phyloP scores from a whole-genome alignment of 1,284 basidiomycete genomes.

The Neotropicomus parvogracilis region DNA sequence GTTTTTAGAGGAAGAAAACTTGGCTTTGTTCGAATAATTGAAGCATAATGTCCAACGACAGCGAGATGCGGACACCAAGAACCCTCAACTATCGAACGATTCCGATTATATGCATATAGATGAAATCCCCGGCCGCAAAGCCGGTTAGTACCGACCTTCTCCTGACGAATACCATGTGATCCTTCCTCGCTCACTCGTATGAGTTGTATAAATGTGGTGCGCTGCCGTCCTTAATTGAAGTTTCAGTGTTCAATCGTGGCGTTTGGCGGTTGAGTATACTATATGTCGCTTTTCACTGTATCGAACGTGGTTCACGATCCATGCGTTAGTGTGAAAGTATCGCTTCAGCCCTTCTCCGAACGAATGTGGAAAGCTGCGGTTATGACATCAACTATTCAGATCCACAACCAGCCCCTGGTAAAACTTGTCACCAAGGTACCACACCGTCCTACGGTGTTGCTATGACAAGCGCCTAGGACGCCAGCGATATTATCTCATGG shows the following conservation, averaged over 20 bases:
- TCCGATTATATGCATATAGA: constrained; percentile 55
- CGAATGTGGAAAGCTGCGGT: constrained; percentile 20
- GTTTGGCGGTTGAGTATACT: too few species aligned
- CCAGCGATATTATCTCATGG: constrained; percentile 17
- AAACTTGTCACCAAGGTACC: constrained; percentile 13
- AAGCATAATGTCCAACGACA: constrained; percentile 46
- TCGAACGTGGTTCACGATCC: not conserved
- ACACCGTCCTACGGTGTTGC: constrained; percentile 17
- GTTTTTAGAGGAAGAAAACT: constrained; percentile 47
- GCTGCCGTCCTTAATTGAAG: too few species aligned
- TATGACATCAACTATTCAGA: constrained; percentile 14
- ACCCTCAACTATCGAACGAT: constrained; percentile 45
- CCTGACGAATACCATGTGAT: too few species aligned
- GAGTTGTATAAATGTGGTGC: too few species aligned
- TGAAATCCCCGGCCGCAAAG: too few species aligned
- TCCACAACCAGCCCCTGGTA: constrained; percentile 13
- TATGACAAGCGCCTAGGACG: constrained; percentile 15
- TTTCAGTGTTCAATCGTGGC: too few species aligned
- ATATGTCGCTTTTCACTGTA: too few species aligned
- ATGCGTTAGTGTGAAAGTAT: constrained; percentile 9
- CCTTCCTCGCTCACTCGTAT: too few species aligned
- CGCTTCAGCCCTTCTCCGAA: constrained; percentile 16
- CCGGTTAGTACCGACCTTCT: too few species aligned
- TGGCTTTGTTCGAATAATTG: constrained; percentile 44
- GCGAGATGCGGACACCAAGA: constrained; percentile 44